Evolutionary conservation across 2,329 filamentous ascomycete species (phyloP).

Genomic region (Blastomyces percursus): DNA sequence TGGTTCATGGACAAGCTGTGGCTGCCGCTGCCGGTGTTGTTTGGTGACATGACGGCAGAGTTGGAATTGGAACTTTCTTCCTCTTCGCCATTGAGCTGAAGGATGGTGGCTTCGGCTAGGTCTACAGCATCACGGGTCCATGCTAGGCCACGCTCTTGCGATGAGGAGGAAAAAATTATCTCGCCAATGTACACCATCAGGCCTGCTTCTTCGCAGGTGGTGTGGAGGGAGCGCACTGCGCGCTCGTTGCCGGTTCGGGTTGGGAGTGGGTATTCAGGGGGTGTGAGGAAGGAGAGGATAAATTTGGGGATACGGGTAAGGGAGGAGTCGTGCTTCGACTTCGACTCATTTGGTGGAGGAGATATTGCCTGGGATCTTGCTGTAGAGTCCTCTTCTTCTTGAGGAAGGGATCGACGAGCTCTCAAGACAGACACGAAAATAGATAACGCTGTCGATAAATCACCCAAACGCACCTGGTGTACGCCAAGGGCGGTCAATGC

Average conservation of each 20-base stretch:
- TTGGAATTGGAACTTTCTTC: slow-evolving; percentile 9
- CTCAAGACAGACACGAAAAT: slow-evolving; percentile 77
- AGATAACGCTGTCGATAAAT: slow-evolving; percentile 60
- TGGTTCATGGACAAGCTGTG: slow-evolving; percentile 15
- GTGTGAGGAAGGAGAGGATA: slow-evolving; percentile 43
- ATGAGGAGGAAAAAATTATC: slow-evolving; percentile 67
- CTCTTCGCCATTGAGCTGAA: slow-evolving; percentile 22
- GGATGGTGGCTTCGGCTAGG: slow-evolving; percentile 56
- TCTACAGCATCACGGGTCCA: slow-evolving; percentile 89
- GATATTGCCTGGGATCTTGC: slow-evolving; percentile 14
- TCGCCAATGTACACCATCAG: slow-evolving; percentile 87
- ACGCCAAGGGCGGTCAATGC: slow-evolving; percentile 67
- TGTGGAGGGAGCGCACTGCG: slow-evolving; percentile 51
- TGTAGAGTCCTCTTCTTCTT: slow-evolving; percentile 21
- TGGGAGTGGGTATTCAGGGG: slow-evolving; percentile 56
- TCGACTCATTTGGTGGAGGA: slow-evolving; percentile 5
- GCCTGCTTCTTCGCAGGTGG: slow-evolving; percentile 73
- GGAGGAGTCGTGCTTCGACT: slow-evolving; percentile 18
- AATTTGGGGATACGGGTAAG: slow-evolving; percentile 30
- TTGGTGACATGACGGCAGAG: not conserved
- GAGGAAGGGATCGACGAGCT: slow-evolving; percentile 53
- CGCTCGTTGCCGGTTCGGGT: slow-evolving; percentile 59
- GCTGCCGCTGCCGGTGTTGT: not conserved
- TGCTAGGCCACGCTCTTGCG: slow-evolving; percentile 59
- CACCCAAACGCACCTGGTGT: slow-evolving; percentile 60